phyloP scores from a whole-genome alignment of 768 basidiomycete species.

The Ramaria sp. region DNA sequence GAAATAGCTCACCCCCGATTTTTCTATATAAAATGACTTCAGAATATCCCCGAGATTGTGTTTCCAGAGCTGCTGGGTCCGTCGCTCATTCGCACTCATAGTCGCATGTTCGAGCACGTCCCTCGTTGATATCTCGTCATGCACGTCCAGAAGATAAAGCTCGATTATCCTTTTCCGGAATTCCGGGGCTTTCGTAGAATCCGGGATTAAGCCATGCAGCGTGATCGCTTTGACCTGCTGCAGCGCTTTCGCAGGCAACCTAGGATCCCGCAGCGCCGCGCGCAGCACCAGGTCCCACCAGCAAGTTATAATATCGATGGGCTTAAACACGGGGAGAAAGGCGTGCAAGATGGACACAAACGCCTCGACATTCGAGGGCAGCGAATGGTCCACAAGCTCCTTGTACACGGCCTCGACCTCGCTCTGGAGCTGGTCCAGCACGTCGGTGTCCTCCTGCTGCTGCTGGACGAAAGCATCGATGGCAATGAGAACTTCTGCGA shows the following conservation, averaged over 20 bases:
- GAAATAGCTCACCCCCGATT: constrained; percentile 46
- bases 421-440: constrained; percentile 46
- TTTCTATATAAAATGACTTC: constrained; percentile 48
- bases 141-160: constrained; percentile 66
- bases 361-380: constrained; percentile 48
- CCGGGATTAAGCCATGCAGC: constrained; percentile 41
- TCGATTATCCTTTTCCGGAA: constrained; percentile 65
- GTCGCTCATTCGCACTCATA: constrained; percentile 50
- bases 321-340: constrained; percentile 47
- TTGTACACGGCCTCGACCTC: constrained; percentile 55
- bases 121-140: constrained; percentile 60
- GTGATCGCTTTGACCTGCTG: constrained; percentile 66
- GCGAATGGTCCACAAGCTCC: constrained; percentile 53
- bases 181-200: constrained; percentile 42
- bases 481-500: background rate
- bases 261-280: constrained; percentile 67
- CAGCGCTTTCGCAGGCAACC: constrained; percentile 44
- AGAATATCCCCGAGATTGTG: constrained; percentile 68
- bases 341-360: constrained; percentile 58
- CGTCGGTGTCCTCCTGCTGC: constrained; percentile 6
- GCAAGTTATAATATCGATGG: constrained; percentile 55
- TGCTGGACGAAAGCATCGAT: constrained; percentile 4
- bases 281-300: constrained; percentile 80
- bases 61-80: constrained; percentile 59
- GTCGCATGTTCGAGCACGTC: constrained; percentile 70